Conservation (phyloP, 176 grass and related monocot genomes). For the Poa annua region DNA sequence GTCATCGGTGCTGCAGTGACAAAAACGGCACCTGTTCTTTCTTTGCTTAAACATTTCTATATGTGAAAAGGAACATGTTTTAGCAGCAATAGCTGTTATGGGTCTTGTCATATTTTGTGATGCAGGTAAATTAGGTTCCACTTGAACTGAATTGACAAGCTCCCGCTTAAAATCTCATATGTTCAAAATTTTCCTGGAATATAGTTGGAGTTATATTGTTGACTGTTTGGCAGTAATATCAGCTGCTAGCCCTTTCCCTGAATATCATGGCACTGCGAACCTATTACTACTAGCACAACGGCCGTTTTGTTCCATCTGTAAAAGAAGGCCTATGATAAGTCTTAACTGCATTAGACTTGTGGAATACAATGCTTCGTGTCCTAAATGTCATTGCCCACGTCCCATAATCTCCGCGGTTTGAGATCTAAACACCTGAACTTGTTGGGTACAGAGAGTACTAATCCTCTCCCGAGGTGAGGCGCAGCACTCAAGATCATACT, state of each 20-base stretch:
- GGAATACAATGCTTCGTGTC: not conserved
- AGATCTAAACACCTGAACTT: not conserved
- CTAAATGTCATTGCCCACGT: not conserved
- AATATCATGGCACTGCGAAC: not conserved
- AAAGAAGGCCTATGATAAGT: not conserved
- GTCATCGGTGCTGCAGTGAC: not conserved
- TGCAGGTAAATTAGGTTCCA: not conserved
- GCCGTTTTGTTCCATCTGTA: not conserved
- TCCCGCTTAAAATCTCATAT: not conserved
- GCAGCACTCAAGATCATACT: not conserved
- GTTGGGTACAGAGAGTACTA: not conserved
- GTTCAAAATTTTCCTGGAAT: not conserved
- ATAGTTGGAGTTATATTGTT: not conserved
- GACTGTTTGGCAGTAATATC: not conserved
- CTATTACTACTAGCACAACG: not conserved
- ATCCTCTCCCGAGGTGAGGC: not conserved
- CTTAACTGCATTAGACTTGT: not conserved
- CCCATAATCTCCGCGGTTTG: not conserved
- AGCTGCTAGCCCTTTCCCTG: slow-evolving; percentile 2
- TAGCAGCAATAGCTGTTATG: not conserved
- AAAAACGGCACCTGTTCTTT: slow-evolving; percentile 18
- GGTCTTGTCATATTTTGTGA: not conserved
- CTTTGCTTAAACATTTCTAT: not conserved
- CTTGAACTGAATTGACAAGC: not conserved
- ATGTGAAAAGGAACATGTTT: slow-evolving; percentile 17